Evolutionary conservation across 2,329 filamentous ascomycete genomes (phyloP).

Genomic region (Penicillium sp.): DNA sequence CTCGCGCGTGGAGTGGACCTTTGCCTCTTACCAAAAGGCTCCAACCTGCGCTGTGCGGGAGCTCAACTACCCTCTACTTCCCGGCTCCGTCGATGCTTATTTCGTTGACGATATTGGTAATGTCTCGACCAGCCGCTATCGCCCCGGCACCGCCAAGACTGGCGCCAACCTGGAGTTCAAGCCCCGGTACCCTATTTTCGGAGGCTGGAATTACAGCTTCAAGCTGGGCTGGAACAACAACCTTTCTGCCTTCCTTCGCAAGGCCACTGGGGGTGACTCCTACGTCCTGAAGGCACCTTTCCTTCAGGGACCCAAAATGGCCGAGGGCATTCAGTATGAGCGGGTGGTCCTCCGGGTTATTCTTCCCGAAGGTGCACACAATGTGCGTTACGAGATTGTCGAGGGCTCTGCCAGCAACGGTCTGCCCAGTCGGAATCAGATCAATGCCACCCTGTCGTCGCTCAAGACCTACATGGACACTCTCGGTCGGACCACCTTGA

Average conservation of each 20-base stretch:
- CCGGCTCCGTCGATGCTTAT: conserved; percentile 80
- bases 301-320: conserved; percentile 80
- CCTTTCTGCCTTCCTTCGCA: conserved; percentile 67
- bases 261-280: conserved; percentile 53
- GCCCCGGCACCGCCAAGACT: conserved; percentile 40
- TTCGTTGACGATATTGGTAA: conserved; percentile 96
- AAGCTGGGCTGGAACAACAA: conserved; percentile 93
- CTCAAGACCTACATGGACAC: conserved; percentile 94
- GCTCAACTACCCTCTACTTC: conserved; percentile 69
- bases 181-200: conserved; percentile 93
- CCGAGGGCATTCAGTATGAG: conserved; percentile 81
- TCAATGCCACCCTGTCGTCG: conserved; percentile 54
- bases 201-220: conserved; percentile 97
- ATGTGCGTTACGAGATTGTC: conserved; percentile 59
- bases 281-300: conserved; percentile 88
- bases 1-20: conserved; percentile 69
- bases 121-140: conserved; percentile 87
- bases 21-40: conserved; percentile 69
- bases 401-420: conserved; percentile 60
- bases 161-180: conserved; percentile 76
- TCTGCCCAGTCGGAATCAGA: conserved; percentile 55
- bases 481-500: conserved; percentile 74
- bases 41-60: conserved; percentile 72
- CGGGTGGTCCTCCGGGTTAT: conserved; percentile 73
- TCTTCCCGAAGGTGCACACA: conserved; percentile 81